Base-by-base conservation (phyloP, 2,329 filamentous ascomycete species). In the Trichoderma sp. region DNA sequence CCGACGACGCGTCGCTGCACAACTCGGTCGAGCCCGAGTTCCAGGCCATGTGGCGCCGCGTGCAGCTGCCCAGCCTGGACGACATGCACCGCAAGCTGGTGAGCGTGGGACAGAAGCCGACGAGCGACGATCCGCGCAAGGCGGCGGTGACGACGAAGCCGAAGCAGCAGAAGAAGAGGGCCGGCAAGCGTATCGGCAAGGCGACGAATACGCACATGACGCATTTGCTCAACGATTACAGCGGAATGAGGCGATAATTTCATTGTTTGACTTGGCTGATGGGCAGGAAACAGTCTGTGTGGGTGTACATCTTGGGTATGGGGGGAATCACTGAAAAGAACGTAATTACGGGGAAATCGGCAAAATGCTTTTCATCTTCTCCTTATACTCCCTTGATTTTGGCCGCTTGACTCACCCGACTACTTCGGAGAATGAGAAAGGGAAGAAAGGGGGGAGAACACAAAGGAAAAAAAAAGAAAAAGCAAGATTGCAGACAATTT, bases 131-230 rank as follows among this genome's bases (percentile, higher is more conserved):
- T 73, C 92, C 92, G 70, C 80, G 86, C 74, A 77, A 83, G 87
- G 60, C 73, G 5, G 33, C 76, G 62, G 76, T 72, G 19, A 82
- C 86, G 27, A 87, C 85, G 70, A 88, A 87, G 77, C 81, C 89
- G 73, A 92, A 92, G 82, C 90, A 91, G 82, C 89, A 90, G 79
- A 92, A 92, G 81, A 92, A 92, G 78, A 84, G 89, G 56, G 82
- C 83, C 31, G 80, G 82, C 73, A 88, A 92, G 72, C 87, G 89
- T 70, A 88, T 88, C 53, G 92, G 91, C 73, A 96, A 94, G 85
- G 89, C 91, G 68, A 96, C 93, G 31, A 97, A 97, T 78, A 89
- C 89, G 33, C 94, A 97, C 78, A 96, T 97, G 93, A 85, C 86
- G 74, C 89, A 91, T 72, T 86, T 97, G 70, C 84, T 97, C 77